These are phyloP conservation scores for Aspergillus conjunctus DNA, from an alignment of 495 filamentous ascomycete species.

Conservation along the genomic window DNA sequence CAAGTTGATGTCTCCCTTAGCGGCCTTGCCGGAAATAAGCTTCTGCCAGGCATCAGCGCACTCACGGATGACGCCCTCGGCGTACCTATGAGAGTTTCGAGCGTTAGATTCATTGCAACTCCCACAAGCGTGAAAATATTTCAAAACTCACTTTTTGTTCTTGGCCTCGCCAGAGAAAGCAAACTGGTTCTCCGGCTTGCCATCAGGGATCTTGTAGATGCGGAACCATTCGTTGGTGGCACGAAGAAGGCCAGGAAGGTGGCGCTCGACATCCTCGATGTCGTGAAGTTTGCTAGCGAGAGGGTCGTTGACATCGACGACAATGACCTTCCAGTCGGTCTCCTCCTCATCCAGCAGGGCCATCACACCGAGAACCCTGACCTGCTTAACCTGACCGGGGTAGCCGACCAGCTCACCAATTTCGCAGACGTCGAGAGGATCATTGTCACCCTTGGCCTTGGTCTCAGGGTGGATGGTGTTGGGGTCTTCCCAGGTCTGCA, in stretches of 20 bases:
- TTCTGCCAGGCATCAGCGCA: conserved; percentile 97
- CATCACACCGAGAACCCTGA: conserved; percentile 99
- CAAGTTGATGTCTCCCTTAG: conserved; percentile 75
- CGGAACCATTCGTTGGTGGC: conserved; percentile 99
- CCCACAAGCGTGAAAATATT: conserved; percentile 8
- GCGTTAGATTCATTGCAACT: conserved; percentile 19
- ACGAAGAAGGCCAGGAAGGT: conserved; percentile 92
- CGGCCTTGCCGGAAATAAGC: conserved; percentile 85
- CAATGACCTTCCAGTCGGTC: conserved; percentile 99
- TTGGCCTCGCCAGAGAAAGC: conserved; percentile 99
- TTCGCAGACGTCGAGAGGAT: conserved; percentile 99
- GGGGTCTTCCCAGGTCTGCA: conserved; percentile 98
- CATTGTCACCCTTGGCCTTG: conserved; percentile 99
- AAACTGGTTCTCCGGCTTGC: conserved; percentile 99
- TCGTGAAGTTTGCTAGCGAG: conserved; percentile 96
- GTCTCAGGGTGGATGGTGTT: conserved; percentile 95
- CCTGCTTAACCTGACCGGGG: conserved; percentile 95
- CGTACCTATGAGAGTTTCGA: conserved; percentile 61
- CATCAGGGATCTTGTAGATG: conserved; percentile 99
- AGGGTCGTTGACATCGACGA: conserved; percentile 98
- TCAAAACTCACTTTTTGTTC: conserved; percentile 80
- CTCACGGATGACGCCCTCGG: conserved; percentile 90
- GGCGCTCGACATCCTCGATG: conserved; percentile 98
- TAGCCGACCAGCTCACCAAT: conserved; percentile 97
- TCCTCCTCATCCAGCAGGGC: conserved; percentile 98